A percentile compares a stretch with the other conserved stretches of the same genome.
Conservation (phyloP, 139 green algal species). For the Nannochloris sp. region DNA sequence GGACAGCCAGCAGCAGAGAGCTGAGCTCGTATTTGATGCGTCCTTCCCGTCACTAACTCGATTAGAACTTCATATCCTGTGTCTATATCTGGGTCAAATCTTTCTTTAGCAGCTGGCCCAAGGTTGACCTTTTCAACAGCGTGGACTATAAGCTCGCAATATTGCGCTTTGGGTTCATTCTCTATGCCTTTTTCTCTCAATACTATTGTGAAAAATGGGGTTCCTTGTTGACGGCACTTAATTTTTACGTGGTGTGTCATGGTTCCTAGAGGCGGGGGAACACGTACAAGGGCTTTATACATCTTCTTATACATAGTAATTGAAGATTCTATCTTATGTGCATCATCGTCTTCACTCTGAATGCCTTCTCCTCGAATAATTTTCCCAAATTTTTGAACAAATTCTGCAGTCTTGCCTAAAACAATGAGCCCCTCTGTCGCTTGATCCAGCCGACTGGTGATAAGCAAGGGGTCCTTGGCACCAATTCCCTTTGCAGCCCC, state of each 20-base stretch:
- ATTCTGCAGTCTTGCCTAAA: slow-evolving; percentile 38
- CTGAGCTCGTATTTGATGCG: slow-evolving; percentile 76
- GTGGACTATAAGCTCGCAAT: neutral
- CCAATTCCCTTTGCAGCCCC: slow-evolving; percentile 36
- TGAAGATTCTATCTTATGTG: too few relatives aligned
- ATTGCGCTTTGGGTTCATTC: slow-evolving; percentile 5
- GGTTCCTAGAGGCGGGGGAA: too few relatives aligned
- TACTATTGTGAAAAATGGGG: slow-evolving; percentile 1
- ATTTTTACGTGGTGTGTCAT: neutral
- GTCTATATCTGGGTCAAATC: slow-evolving; percentile 11
- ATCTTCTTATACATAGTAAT: slow-evolving; percentile 15
- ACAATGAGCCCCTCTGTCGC: slow-evolving; percentile 73
- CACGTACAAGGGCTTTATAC: slow-evolving; percentile 10
- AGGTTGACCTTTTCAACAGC: neutral
- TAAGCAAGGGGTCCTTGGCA: slow-evolving; percentile 22
- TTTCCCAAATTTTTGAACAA: too few relatives aligned
- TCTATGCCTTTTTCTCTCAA: neutral
- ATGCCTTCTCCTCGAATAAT: too few relatives aligned
- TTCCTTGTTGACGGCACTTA: neutral
- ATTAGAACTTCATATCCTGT: slow-evolving; percentile 48
- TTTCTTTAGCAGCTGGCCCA: neutral
- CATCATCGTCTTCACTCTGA: too few relatives aligned
- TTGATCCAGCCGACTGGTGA: slow-evolving; percentile 60
- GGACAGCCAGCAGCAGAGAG: slow-evolving; percentile 54
- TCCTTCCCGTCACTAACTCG: slow-evolving; percentile 66